Evolutionary conservation across 2,329 filamentous ascomycete genomes (phyloP).

Genomic region (Ceratocystis diversiconidia): DNA sequence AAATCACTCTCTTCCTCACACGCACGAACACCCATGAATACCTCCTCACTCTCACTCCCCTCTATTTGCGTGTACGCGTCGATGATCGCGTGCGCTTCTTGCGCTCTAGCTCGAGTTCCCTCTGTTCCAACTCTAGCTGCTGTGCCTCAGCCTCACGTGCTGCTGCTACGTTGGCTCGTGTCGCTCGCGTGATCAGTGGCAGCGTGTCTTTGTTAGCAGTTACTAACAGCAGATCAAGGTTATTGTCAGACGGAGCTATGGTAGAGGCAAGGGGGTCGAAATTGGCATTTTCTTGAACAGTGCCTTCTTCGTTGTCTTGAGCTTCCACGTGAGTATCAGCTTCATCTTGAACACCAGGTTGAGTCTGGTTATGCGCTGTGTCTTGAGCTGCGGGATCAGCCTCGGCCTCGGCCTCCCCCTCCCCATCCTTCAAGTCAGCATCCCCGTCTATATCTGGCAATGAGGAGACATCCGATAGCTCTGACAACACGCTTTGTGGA

Average conservation of each 20-base stretch:
- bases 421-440: not conserved
- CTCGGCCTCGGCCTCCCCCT: not conserved
- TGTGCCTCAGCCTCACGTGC: constrained; percentile 1
- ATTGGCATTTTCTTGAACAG: not conserved
- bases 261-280: too few relatives aligned
- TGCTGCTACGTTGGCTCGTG: constrained; percentile 14
- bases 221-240: too few relatives aligned
- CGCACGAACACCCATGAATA: not conserved
- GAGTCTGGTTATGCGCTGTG: not conserved
- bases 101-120: not conserved
- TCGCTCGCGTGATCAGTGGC: constrained; percentile 7
- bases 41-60: not conserved
- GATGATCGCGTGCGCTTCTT: constrained; percentile 21
- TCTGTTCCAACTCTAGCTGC: not conserved
- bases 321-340: not conserved
- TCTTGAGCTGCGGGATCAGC: constrained; percentile 20
- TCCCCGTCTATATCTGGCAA: constrained; percentile 11
- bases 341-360: not conserved
- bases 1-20: not conserved
- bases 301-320: not conserved
- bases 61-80: constrained; percentile 18
- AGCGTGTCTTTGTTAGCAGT: not conserved
- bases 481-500: constrained; percentile 13
- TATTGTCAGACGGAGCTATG: too few relatives aligned
- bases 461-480: constrained; percentile 16